Evolutionary conservation across 352 stramenopile species (phyloP), one percentile per base, ranked within the genome.

Genomic region (Blastocystis sp.): DNA sequence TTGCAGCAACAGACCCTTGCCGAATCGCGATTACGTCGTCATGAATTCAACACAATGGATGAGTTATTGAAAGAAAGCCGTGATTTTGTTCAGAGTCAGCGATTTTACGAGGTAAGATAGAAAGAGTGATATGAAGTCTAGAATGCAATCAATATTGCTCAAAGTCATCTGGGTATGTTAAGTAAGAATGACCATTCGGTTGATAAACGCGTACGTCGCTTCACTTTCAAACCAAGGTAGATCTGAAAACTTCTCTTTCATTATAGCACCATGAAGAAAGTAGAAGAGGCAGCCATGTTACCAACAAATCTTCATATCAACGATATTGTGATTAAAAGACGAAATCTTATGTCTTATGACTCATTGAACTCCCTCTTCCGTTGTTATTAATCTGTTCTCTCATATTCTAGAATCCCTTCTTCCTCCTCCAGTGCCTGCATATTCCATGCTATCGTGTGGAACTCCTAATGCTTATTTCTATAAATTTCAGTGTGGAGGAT

Each of bases 281-380:
- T 84, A 2, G 48, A 66, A 37, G 73, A 84, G 9, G 58, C 42
- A 15, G 73, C 73, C 2, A 33, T 84, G 73, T 42, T 62, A 22
- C 73, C 73, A 33, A 84, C 73, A 11, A 84, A 84, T 56, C 73
- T 84, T n/a, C 73, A 84, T 42, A 84, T 84, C 48, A 84, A 84
- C 56, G 56, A 84, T 19, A 58, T 84, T 51, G 22, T 69, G 53
- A 68, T 84, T n/a, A 15, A 30, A n/a, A 22, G 27, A 35, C 73
- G 73, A 17, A 66, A 33, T 57, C 27, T 76, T 19, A 37, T 24
- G 35, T 22, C 53, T 57, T 22, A 44, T 17, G 19, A 40, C 15
- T 75, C 62, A 5, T 44, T 84, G 22, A 56, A 84, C 33, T 1
- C 9, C 3, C 51, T 84, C n/a, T 84, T 84, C 51, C 19, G 73